These are phyloP conservation scores for Lasiosphaeria miniovina DNA, from an alignment of 495 filamentous ascomycete species.

Conservation along the genomic window DNA sequence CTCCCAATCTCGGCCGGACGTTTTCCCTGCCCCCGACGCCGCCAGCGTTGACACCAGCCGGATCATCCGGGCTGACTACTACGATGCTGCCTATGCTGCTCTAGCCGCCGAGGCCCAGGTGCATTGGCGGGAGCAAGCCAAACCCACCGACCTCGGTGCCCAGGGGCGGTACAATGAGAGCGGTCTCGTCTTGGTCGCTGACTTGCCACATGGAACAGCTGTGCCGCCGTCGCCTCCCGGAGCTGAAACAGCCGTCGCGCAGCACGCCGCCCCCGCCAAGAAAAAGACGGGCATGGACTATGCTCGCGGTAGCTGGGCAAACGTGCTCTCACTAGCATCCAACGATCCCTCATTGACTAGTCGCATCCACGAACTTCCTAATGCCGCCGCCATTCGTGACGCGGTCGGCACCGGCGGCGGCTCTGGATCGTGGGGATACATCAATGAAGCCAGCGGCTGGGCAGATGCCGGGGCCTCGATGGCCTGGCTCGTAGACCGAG, in stretches of 20 bases:
- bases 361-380: conserved; percentile 51
- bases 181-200: conserved; percentile 68
- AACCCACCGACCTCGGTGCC: conserved; percentile 49
- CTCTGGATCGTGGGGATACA: conserved; percentile 68
- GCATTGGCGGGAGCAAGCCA: conserved; percentile 65
- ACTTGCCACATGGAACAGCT: conserved; percentile 18
- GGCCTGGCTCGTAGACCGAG: conserved; percentile 52
- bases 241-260: conserved; percentile 6
- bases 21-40: conserved; percentile 66
- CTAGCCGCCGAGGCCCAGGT: conserved; percentile 65
- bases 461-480: conserved; percentile 75
- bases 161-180: conserved; percentile 71
- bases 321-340: conserved; percentile 49
- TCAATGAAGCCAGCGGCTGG: conserved; percentile 82
- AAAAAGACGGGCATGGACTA: conserved; percentile 59
- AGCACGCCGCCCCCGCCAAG: conserved; percentile 29
- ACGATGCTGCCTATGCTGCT: conserved; percentile 64
- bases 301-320: conserved; percentile 61
- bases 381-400: conserved; percentile 48
- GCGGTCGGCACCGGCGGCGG: conserved; percentile 46
- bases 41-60: conserved; percentile 73
- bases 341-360: conserved; percentile 37
- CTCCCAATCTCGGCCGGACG: conserved; percentile 30
- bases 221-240: not conserved
- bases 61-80: conserved; percentile 81